phyloP scores from a whole-genome alignment of 768 basidiomycete species.

The Kwoniella dendrophila region DNA sequence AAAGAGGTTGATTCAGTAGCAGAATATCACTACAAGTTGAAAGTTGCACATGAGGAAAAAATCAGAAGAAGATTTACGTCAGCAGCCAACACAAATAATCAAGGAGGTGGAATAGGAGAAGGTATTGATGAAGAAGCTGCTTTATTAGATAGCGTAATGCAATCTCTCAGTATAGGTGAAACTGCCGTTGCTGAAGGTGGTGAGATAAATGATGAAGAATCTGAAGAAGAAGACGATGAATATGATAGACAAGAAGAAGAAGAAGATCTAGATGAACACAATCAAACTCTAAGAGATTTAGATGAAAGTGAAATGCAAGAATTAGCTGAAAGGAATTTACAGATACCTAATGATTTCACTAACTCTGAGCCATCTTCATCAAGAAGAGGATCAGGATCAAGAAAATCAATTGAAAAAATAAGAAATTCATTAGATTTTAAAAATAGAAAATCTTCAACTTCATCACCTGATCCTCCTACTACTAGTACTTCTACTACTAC shows the following conservation, averaged over 20 bases:
- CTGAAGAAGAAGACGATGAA: constrained; percentile 64
- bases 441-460: constrained; percentile 3
- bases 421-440: constrained; percentile 32
- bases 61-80: constrained; percentile 77
- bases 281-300: background rate
- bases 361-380: constrained; percentile 22
- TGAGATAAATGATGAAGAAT: constrained; percentile 66
- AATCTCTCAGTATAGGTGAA: constrained; percentile 78
- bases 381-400: constrained; percentile 20
- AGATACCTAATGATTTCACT: background rate
- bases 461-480: constrained; percentile 12
- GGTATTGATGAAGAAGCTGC: constrained; percentile 79
- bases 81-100: constrained; percentile 42
- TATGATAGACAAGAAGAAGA: constrained; percentile 61
- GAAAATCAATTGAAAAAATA: constrained; percentile 33
- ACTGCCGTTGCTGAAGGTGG: constrained; percentile 70
- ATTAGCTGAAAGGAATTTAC: background rate
- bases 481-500: background rate
- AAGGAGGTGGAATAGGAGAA: background rate
- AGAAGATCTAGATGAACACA: constrained; percentile 39
- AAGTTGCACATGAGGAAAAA: constrained; percentile 88
- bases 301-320: constrained; percentile 14
- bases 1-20: constrained; percentile 86
- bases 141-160: constrained; percentile 77
- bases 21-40: constrained; percentile 89